Evolutionary conservation across 257 asterid species (phyloP).

Genomic region (Penstemon eatonii): DNA sequence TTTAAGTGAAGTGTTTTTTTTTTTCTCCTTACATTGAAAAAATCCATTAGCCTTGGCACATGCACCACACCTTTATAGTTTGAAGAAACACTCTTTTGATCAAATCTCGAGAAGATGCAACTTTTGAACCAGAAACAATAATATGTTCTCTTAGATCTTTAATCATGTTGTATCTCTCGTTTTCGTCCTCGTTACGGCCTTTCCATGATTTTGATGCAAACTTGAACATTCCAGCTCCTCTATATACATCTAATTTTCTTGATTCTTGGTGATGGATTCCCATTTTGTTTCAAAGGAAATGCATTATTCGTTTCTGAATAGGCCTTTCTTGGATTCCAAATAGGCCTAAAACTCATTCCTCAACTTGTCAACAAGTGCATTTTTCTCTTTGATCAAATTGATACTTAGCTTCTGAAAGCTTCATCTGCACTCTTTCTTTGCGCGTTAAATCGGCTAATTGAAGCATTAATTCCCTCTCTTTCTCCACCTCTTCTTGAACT

Average conservation of each 20-base stretch:
- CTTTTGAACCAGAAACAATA: slow-evolving; percentile 63
- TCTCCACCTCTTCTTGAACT: slow-evolving; percentile 77
- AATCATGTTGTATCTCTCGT: slow-evolving; percentile 83
- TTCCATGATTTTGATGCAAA: slow-evolving; percentile 57
- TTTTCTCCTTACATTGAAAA: too few relatives aligned
- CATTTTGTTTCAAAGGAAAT: slow-evolving; percentile 48
- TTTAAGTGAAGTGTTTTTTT: too few relatives aligned
- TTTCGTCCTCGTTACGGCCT: slow-evolving; percentile 64
- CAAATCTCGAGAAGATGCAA: slow-evolving; percentile 48
- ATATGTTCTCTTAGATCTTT: slow-evolving; percentile 79
- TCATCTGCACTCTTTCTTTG: slow-evolving; percentile 98
- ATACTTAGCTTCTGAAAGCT: slow-evolving; percentile 87
- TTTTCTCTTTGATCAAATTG: slow-evolving; percentile 81
- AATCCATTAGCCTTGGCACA: slow-evolving; percentile 42
- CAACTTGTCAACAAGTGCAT: slow-evolving; percentile 63
- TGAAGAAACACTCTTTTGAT: slow-evolving; percentile 39
- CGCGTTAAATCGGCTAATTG: slow-evolving; percentile 82
- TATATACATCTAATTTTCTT: slow-evolving; percentile 36
- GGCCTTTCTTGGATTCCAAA: slow-evolving; percentile 51
- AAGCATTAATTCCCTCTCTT: slow-evolving; percentile 87
- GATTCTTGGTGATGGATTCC: slow-evolving; percentile 45
- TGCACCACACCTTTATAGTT: slow-evolving; percentile 40
- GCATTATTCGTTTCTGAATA: slow-evolving; percentile 42
- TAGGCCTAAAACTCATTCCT: slow-evolving; percentile 73
- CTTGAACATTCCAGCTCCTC: slow-evolving; percentile 41